Evolutionary conservation across 352 stramenopile genomes (phyloP).

Genomic region (Peronospora destructor): DNA sequence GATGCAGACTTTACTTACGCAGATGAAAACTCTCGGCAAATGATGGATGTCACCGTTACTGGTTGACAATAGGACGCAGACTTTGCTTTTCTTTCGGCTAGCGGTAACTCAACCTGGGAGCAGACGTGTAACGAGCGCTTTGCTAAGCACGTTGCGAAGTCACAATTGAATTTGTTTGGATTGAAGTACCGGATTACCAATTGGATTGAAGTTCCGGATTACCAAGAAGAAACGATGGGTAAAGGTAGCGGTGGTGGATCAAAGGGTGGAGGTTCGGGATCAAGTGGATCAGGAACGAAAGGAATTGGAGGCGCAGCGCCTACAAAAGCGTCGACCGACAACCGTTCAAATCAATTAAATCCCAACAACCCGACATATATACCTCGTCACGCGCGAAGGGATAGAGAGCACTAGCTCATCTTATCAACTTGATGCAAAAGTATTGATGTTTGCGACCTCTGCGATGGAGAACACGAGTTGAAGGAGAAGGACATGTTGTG

Average conservation of each 20-base stretch:
- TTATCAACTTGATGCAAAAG: background rate
- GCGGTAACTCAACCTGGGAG: constrained; percentile 6
- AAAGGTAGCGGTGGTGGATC: constrained; percentile 15
- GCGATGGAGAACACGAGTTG: background rate
- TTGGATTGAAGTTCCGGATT: background rate
- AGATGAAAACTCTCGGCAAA: no score
- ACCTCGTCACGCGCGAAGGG: constrained; percentile 19
- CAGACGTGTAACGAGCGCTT: background rate
- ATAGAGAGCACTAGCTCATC: constrained; percentile 6
- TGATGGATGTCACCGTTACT: no score
- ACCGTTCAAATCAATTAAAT: constrained; percentile 36
- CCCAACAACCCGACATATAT: constrained; percentile 37
- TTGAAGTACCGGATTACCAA: no score
- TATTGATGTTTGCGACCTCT: background rate
- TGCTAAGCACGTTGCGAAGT: background rate
- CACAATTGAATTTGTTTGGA: constrained; percentile 7
- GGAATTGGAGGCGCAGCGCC: constrained; percentile 1
- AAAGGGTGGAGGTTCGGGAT: constrained; percentile 9
- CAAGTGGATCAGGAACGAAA: constrained; percentile 4
- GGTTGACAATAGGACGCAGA: no score
- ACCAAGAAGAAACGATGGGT: constrained; percentile 4
- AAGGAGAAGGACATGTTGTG: background rate
- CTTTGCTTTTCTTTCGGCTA: no score
- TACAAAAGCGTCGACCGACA: constrained; percentile 25
- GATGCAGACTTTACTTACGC: no score